These are phyloP conservation scores for Solidago caesia DNA, from an alignment of 129 eudicot species.

Conservation along the genomic window DNA sequence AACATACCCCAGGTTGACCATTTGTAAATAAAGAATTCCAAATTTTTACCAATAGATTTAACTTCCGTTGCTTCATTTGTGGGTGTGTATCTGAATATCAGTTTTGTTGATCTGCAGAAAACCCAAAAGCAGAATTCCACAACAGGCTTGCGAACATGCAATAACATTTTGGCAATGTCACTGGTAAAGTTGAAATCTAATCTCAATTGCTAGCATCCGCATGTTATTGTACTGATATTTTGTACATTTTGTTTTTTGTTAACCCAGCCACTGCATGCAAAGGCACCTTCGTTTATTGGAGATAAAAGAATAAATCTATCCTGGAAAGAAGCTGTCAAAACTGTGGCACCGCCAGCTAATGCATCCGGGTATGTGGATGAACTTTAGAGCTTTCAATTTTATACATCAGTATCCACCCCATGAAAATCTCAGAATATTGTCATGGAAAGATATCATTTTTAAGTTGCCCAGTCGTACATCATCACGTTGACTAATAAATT, in stretches of 20 bases:
- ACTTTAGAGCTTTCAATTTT: neutral
- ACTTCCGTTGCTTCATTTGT: neutral
- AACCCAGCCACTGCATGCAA: slow-evolving; percentile 69
- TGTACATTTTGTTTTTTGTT: slow-evolving; percentile 5
- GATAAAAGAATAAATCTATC: slow-evolving; percentile 73
- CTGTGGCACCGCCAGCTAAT: slow-evolving; percentile 37
- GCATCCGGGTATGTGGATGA: slow-evolving; percentile 53
- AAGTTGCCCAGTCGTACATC: neutral
- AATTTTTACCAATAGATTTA: neutral
- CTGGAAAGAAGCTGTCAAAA: slow-evolving; percentile 74
- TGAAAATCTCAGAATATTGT: neutral
- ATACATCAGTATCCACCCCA: neutral
- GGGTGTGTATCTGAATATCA: neutral
- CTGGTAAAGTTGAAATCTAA: slow-evolving; percentile 41
- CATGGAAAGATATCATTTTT: neutral
- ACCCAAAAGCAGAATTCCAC: slow-evolving; percentile 71
- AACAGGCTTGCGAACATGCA: slow-evolving; percentile 81
- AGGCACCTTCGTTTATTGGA: slow-evolving; percentile 75
- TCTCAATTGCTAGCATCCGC: slow-evolving; percentile 6
- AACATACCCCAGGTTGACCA: neutral
- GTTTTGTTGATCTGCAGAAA: slow-evolving; percentile 51
- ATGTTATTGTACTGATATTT: slow-evolving; percentile 15
- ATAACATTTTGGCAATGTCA: slow-evolving; percentile 83
- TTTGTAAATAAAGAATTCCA: neutral
- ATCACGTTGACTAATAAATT: neutral